phyloP scores from a whole-genome alignment of 1,139 yeast species.

The Taphrina pruni region DNA sequence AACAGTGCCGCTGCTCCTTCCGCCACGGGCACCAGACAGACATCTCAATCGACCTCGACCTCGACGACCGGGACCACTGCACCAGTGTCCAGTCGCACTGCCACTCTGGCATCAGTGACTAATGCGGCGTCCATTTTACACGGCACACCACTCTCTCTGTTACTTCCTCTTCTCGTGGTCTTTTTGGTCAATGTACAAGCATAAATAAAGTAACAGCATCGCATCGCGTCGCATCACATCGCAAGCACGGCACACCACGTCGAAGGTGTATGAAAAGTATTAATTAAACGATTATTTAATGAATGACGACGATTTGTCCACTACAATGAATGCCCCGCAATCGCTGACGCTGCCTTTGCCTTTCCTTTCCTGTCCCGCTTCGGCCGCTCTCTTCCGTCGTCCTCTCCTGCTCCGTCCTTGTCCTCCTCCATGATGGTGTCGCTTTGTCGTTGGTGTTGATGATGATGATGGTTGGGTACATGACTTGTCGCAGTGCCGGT shows the following conservation, averaged over 20 bases:
- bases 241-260: background rate
- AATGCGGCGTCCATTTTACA: background rate
- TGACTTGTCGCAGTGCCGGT: background rate
- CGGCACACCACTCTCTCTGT: background rate
- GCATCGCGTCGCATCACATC: background rate
- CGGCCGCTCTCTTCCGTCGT: background rate
- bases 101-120: background rate
- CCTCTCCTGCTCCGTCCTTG: background rate
- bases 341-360: slow-evolving; percentile 12
- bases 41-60: background rate
- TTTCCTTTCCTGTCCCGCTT: slow-evolving; percentile 2
- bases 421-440: slow-evolving; percentile 5
- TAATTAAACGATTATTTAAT: no score
- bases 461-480: background rate
- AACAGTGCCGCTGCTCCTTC: background rate
- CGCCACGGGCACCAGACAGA: background rate
- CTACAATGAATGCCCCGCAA: background rate
- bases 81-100: background rate
- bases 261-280: background rate
- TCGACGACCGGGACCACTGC: background rate
- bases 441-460: background rate
- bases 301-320: background rate
- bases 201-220: no score
- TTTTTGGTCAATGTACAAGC: background rate
- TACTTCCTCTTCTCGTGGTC: background rate